Conservation (phyloP, 805 yeast species). For the Kodamaea neixiangensis region DNA sequence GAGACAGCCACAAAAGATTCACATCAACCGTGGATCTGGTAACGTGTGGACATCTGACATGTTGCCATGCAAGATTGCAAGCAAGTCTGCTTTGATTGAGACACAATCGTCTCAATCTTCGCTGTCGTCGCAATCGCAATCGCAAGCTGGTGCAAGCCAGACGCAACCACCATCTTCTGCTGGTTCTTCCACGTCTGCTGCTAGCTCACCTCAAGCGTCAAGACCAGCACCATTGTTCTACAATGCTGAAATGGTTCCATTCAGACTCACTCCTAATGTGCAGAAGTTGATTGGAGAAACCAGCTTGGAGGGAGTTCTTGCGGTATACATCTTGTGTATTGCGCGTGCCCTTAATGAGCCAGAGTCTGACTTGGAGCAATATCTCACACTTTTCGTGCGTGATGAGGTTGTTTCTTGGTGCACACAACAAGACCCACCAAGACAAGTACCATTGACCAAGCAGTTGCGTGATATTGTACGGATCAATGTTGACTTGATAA, state of each 20-base stretch:
- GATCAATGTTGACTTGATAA: conserved; percentile 81
- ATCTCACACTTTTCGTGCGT: conserved; percentile 88
- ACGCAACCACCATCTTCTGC: conserved; percentile 20
- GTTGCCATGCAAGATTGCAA: conserved; percentile 84
- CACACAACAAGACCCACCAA: conserved; percentile 71
- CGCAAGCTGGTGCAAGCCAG: conserved; percentile 32
- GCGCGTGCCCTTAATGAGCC: conserved; percentile 90
- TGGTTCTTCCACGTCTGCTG: conserved; percentile 27
- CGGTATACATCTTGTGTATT: conserved; percentile 80
- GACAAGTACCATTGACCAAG: conserved; percentile 79
- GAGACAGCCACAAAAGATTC: conserved; percentile 92
- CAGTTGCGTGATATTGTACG: conserved; percentile 85
- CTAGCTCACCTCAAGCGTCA: conserved; percentile 39
- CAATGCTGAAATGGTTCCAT: conserved; percentile 92
- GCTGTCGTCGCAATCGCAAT: conserved; percentile 1
- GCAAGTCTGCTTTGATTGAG: conserved; percentile 34
- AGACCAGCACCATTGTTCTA: conserved; percentile 81
- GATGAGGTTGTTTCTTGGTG: conserved; percentile 97
- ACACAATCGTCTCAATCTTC: conserved; percentile 32
- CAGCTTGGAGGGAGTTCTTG: conserved; percentile 87
- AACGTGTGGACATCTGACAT: conserved; percentile 92
- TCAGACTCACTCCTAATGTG: conserved; percentile 92
- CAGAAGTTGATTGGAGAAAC: conserved; percentile 93
- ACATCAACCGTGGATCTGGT: conserved; percentile 79
- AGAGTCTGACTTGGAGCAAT: conserved; percentile 88